Conservation (phyloP, 495 filamentous ascomycete species). For the Lasiosphaeria hispida region DNA sequence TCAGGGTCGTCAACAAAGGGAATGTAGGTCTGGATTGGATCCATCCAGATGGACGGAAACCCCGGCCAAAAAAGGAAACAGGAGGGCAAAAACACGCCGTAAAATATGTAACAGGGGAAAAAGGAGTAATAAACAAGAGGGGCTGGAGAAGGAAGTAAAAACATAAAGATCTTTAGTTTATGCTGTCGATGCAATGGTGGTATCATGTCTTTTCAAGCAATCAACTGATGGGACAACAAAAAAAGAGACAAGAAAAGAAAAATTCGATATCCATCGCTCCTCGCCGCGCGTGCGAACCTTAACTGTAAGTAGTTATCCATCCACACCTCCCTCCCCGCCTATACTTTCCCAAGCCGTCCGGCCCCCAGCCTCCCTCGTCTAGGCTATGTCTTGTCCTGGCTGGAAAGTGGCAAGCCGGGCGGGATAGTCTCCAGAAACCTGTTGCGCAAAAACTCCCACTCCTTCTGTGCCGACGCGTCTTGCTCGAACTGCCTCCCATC, state of each 20-base stretch:
- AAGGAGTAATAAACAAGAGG: constrained; percentile 15
- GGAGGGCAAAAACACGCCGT: not conserved
- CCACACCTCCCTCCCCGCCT: not conserved
- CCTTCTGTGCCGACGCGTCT: not conserved
- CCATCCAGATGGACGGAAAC: not conserved
- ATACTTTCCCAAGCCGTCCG: not conserved
- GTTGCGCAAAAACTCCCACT: constrained; percentile 21
- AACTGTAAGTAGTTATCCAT: not conserved
- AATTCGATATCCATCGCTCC: not conserved
- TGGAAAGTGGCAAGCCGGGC: not conserved
- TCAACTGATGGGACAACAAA: constrained; percentile 12
- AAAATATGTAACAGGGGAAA: constrained; percentile 22
- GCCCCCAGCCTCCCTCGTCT: too few relatives aligned
- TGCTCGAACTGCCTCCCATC: not conserved
- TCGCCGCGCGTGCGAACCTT: not conserved
- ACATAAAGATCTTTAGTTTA: constrained; percentile 24
- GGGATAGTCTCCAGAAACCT: constrained; percentile 19
- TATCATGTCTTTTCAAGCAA: constrained; percentile 43
- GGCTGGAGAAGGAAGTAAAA: constrained; percentile 22
- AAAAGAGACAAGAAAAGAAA: not conserved
- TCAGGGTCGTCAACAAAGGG: constrained; percentile 5
- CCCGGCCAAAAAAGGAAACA: constrained; percentile 4
- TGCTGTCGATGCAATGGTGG: constrained; percentile 41
- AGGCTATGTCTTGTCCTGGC: too few relatives aligned
- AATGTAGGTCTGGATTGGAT: not conserved